Evolutionary conservation across 768 basidiomycete genomes (phyloP).

Genomic region (Macrocybe gigantea): DNA sequence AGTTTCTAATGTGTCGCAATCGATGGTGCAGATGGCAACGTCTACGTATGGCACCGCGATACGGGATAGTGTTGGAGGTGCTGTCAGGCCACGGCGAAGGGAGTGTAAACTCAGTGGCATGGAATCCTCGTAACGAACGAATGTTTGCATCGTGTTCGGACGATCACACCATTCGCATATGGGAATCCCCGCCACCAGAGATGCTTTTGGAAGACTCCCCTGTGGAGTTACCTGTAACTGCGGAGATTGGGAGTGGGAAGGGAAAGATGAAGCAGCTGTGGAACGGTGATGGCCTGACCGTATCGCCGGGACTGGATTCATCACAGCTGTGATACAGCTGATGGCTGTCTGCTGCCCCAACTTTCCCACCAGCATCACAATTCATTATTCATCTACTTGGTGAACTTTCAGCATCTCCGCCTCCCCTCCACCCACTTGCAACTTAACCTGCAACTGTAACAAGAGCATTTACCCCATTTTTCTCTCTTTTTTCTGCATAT

Average conservation of each 20-base stretch:
- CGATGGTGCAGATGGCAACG: constrained; percentile 64
- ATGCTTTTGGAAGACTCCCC: constrained; percentile 14
- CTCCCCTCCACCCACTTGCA: too few species aligned
- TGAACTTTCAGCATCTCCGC: too few species aligned
- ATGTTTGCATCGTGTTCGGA: constrained; percentile 98
- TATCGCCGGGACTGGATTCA: constrained; percentile 9
- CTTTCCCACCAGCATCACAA: not conserved
- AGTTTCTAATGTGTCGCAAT: not conserved
- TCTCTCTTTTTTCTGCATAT: constrained; percentile 9
- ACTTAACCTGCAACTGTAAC: too few species aligned
- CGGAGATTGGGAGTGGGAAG: constrained; percentile 53
- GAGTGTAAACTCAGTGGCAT: constrained; percentile 92
- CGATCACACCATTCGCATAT: constrained; percentile 86
- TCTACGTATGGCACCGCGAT: constrained; percentile 95
- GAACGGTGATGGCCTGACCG: constrained; percentile 25
- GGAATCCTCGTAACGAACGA: constrained; percentile 85
- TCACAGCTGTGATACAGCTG: constrained; percentile 2
- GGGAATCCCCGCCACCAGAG: constrained; percentile 52
- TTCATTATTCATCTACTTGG: too few species aligned
- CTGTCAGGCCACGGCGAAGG: constrained; percentile 84
- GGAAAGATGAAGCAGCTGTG: constrained; percentile 51
- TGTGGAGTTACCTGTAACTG: constrained; percentile 14
- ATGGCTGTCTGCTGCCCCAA: not conserved
- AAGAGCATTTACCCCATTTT: not conserved
- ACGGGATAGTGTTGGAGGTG: constrained; percentile 82